Evolutionary conservation across 2,329 filamentous ascomycete genomes (phyloP).

Genomic region (Aspergillus calidoustus): DNA sequence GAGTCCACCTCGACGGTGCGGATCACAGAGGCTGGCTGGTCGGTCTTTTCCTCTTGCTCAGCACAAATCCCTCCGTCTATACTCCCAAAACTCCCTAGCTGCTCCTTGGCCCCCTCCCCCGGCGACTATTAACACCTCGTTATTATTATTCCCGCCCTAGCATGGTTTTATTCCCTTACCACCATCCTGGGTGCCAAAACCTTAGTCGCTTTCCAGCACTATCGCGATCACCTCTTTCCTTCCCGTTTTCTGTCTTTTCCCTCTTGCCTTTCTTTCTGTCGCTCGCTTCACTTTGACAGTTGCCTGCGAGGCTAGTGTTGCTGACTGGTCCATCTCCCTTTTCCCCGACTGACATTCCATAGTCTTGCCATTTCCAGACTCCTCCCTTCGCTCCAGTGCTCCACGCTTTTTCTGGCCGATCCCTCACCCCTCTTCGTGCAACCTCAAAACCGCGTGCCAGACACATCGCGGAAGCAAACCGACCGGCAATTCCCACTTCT

Average conservation of each 20-base stretch:
- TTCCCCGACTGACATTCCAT: constrained; percentile 3
- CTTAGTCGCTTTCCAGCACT: constrained; percentile 3
- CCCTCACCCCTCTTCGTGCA: constrained; percentile 18
- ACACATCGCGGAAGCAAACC: background rate
- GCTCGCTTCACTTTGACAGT: constrained; percentile 15
- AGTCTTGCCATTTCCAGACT: constrained; percentile 8
- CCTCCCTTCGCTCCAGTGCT: background rate
- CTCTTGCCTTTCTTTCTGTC: constrained; percentile 7
- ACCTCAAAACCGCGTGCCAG: constrained; percentile 9
- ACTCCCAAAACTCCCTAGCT: constrained; percentile 5
- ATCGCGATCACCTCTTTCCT: constrained; percentile 6
- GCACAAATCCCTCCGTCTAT: constrained; percentile 4
- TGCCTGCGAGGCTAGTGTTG: background rate
- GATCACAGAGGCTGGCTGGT: constrained; percentile 12
- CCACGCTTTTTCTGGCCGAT: constrained; percentile 9
- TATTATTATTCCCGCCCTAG: constrained; percentile 8
- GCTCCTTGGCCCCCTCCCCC: constrained; percentile 5
- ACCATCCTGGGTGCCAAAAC: constrained; percentile 17
- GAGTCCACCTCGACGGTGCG: constrained; percentile 10
- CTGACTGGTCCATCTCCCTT: background rate
- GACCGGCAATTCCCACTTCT: background rate
- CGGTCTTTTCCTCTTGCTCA: background rate
- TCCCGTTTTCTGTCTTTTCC: constrained; percentile 12
- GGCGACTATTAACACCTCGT: constrained; percentile 10
- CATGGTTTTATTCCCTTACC: constrained; percentile 19